These are phyloP conservation scores for Phytopythium sindhum DNA, from an alignment of 352 stramenopile genomes.

Conservation along the genomic window DNA sequence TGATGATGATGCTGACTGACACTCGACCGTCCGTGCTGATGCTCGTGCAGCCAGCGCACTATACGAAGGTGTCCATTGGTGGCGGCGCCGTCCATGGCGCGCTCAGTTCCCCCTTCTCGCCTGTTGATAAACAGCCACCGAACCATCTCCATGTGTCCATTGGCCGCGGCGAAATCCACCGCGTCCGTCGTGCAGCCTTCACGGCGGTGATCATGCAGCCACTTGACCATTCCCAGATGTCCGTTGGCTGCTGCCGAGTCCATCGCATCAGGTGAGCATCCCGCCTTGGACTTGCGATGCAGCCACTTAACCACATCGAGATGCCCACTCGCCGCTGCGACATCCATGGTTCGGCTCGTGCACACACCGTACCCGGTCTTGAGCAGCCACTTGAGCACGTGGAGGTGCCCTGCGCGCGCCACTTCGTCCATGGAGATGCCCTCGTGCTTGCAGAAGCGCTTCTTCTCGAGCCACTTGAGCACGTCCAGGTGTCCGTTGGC, in stretches of 20 bases:
- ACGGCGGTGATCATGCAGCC: constrained; percentile 21
- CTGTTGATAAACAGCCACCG: constrained; percentile 26
- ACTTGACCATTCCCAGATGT: constrained; percentile 30
- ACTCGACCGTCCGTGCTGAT: constrained; percentile 9
- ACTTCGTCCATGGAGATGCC: constrained; percentile 22
- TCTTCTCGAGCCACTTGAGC: constrained; percentile 31
- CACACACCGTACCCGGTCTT: constrained; percentile 21
- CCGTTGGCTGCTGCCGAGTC: constrained; percentile 35
- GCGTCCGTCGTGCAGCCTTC: constrained; percentile 21
- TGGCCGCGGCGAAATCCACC: constrained; percentile 24
- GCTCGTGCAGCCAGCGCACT: constrained; percentile 27
- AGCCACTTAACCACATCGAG: constrained; percentile 28
- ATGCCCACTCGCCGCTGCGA: constrained; percentile 21
- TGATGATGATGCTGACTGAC: constrained; percentile 1
- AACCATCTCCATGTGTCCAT: constrained; percentile 26
- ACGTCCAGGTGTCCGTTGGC: constrained; percentile 21
- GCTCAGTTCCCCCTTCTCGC: constrained; percentile 24
- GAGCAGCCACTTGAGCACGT: constrained; percentile 30
- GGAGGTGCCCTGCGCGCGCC: constrained; percentile 16
- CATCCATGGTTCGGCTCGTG: constrained; percentile 20
- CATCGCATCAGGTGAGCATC: constrained; percentile 30
- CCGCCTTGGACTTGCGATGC: constrained; percentile 19
- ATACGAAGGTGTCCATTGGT: constrained; percentile 28
- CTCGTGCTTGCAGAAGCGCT: constrained; percentile 19
- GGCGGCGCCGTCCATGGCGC: constrained; percentile 37